Evolutionary conservation across 768 basidiomycete species (phyloP).

Genomic region (Podaxis rugospora): DNA sequence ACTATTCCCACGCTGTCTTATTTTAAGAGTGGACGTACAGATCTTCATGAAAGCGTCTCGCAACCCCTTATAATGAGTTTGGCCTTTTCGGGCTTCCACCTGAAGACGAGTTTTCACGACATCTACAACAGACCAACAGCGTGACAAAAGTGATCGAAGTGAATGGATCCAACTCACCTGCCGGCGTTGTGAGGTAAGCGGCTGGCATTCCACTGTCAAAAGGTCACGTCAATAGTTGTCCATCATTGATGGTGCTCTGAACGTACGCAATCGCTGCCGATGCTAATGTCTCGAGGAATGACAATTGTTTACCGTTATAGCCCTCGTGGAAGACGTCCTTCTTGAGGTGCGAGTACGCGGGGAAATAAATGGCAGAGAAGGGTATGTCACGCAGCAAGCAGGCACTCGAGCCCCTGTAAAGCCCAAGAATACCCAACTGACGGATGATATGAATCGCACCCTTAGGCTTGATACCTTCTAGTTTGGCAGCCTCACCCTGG

Average conservation of each 20-base stretch:
- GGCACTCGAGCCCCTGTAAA: slow-evolving; percentile 91
- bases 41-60: slow-evolving; percentile 89
- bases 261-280: slow-evolving; percentile 82
- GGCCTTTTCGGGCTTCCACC: slow-evolving; percentile 86
- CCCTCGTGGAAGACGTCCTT: slow-evolving; percentile 95
- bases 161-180: slow-evolving; percentile 45
- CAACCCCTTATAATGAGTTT: slow-evolving; percentile 89
- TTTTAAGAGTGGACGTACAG: slow-evolving; percentile 42
- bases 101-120: slow-evolving; percentile 98
- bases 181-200: slow-evolving; percentile 89
- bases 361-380: slow-evolving; percentile 93
- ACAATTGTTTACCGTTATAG: slow-evolving; percentile 88
- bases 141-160: slow-evolving; percentile 7
- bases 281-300: slow-evolving; percentile 83
- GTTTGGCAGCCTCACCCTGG: slow-evolving; percentile 92
- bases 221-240: slow-evolving; percentile 23
- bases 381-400: slow-evolving; percentile 95
- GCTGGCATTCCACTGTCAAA: slow-evolving; percentile 90
- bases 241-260: background rate
- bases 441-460: slow-evolving; percentile 92
- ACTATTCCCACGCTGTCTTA: slow-evolving; percentile 5
- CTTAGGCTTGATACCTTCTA: slow-evolving; percentile 73
- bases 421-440: slow-evolving; percentile 85
- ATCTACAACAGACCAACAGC: slow-evolving; percentile 41
- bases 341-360: slow-evolving; percentile 86